Evolutionary conservation across 108 stramenopile species (phyloP).

Genomic region (Skeletonema costatum): DNA sequence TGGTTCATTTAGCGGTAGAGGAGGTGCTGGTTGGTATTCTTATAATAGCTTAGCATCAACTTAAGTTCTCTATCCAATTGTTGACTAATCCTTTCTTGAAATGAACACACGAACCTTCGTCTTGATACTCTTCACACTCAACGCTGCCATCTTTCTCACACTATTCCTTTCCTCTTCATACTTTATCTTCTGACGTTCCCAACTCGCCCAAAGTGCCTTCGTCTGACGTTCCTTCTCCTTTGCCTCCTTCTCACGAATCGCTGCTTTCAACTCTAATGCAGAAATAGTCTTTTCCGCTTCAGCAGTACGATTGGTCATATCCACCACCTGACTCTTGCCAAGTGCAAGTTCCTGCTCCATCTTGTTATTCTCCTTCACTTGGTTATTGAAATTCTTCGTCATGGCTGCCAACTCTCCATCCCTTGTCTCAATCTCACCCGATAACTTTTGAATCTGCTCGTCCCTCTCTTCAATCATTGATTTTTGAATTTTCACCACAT

Average conservation of each 20-base stretch:
- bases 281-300: constrained; percentile 4
- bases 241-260: constrained; percentile 3
- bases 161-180: constrained; percentile 39
- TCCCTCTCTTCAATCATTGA: constrained; percentile 15
- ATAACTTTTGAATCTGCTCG: constrained; percentile 17
- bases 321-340: constrained; percentile 1
- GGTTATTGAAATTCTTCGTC: background rate
- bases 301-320: background rate
- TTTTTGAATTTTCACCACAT: constrained; percentile 5
- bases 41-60: background rate
- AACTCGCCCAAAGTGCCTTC: background rate
- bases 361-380: background rate
- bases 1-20: background rate
- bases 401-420: constrained; percentile 8
- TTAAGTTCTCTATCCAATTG: background rate
- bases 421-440: background rate
- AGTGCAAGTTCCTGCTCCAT: background rate
- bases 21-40: background rate
- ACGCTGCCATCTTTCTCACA: constrained; percentile 23
- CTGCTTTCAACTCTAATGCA: background rate
- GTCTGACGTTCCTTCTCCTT: constrained; percentile 12
- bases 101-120: constrained; percentile 18
- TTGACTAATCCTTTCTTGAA: background rate
- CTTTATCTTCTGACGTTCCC: background rate
- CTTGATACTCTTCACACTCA: constrained; percentile 29